Evolutionary conservation across 2,329 filamentous ascomycete species (phyloP), one percentile per base, ranked within the genome.

Genomic region (Fusarium sp.): DNA sequence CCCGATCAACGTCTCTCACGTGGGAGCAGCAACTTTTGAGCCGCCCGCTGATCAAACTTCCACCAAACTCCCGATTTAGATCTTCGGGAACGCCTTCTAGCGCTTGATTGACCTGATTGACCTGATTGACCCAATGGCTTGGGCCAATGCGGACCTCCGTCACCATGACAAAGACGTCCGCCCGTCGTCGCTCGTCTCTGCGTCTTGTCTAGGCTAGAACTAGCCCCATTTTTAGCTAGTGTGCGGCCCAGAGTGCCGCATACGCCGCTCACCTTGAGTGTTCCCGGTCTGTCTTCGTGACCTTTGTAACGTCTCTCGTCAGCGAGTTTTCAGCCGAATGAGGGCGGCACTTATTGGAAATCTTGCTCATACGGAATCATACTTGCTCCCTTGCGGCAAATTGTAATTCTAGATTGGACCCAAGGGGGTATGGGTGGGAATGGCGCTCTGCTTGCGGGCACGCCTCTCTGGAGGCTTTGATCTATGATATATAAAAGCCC

Each of bases 211-310:
- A 26, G 60, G 62, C 52, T 39, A 54, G 56, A 26, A 11, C 39
- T 48, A 43, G 46, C 33, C 50, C 50, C 26, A 7, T 42, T 67
- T 58, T 44, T 44, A 33, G 14, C 22, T 52, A 39, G 18, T 39
- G 49, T 48, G 44, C 59, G 44, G 42, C 28, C 50, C 36, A 31
- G 43, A 24, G 36, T 54, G 66, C 66, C 66, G 66, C 66, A 63
- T 38, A 58, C 49, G 63, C 67, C 67, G 67, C 53, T 64, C 46
- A 71, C 67, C 67, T 71, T 57, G 58, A 46, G 50, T 56, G 33
- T 18, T 48, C 64, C 72, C 72, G 72, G 63, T 64, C 66, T 61
- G 58, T 74, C 58, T 73, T 74, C 72, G 72, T 74, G 59, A 38
- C 17, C 34, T 43, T 67, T 55, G 56, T 68, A 63, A 65, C 33